Evolutionary conservation across 805 yeast genomes (phyloP), one percentile per base, ranked within the genome.

Genomic region (Kodamaea neixiangensis): DNA sequence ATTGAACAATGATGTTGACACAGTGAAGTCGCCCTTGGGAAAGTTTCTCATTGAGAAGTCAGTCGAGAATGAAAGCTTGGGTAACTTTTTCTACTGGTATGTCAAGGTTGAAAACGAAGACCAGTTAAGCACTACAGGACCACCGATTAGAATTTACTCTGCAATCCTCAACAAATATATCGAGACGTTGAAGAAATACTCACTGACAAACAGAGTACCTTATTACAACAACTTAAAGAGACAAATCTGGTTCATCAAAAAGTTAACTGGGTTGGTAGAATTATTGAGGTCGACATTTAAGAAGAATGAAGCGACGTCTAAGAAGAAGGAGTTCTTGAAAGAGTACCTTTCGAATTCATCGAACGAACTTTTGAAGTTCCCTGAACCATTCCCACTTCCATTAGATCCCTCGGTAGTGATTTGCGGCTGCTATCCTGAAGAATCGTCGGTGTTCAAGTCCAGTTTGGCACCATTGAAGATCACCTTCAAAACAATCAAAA

Each of bases 71-170:
- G 78, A 80, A 17, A 73, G 79, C 15, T 72, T 96, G 38, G 94
- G 96, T 0, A 91, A 85, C 62, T 89, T 80, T 62, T 82, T 96
- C 54, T 92, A 89, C 66, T 94, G 99, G 98, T 89, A 86, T 63
- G 79, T 94, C 46, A 86, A 85, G 56, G 96, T 96, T 1, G 97
- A 93, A 61, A 80, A 86, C 25, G 89, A 86, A 59, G 97, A 89
- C 51, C 76, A 73, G 52, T 53, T 72, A 34, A 55, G 54, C 25
- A 38, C 40, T 56, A 55, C 49, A 9, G 49, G 54, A 4, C 53
- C 51, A 21, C 56, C 56, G 21, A 53, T 54, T 7, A 56, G 57
- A 19, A 71, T 74, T 15, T 74, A 69, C 56, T 58, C 72, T 2
- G 55, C 63, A 5, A 66, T 72, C 9, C 59, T 73, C 44, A 72